Percentiles rank a stretch among this genome's conserved stretches.
Evolutionary conservation across 768 basidiomycete genomes (phyloP).

Genomic region (Boletus fagicola): DNA sequence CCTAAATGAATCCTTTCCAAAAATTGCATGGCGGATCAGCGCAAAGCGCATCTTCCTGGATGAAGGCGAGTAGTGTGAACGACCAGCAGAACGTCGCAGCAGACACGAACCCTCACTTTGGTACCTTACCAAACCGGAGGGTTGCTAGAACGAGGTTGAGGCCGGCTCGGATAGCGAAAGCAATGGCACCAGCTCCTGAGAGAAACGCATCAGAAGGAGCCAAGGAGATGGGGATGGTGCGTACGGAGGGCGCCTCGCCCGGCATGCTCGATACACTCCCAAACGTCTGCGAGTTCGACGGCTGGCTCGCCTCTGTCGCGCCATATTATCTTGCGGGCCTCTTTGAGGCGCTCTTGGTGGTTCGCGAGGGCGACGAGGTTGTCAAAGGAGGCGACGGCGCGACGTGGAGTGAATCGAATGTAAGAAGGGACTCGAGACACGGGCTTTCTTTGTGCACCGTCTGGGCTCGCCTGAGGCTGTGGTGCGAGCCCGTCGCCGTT

Average conservation of each 20-base stretch:
- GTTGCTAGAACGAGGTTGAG: conserved; percentile 78
- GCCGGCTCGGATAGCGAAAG: conserved; percentile 77
- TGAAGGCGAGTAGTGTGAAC: not conserved
- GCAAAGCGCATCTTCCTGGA: conserved; percentile 60
- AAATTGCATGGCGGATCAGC: conserved; percentile 76
- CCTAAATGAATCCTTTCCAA: conserved; percentile 78
- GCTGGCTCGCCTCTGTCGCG: conserved; percentile 76
- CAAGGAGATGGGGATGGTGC: conserved; percentile 29
- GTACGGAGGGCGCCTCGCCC: conserved; percentile 66
- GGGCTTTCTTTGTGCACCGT: not conserved
- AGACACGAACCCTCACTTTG: conserved; percentile 48
- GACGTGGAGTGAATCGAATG: conserved; percentile 50
- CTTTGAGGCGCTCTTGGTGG: conserved; percentile 70
- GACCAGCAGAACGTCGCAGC: not conserved
- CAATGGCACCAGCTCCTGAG: conserved; percentile 77
- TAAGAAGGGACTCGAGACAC: conserved; percentile 34
- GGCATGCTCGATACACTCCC: conserved; percentile 71
- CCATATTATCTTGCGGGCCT: conserved; percentile 81
- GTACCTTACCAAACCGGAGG: conserved; percentile 65
- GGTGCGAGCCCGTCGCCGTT: conserved; percentile 5
- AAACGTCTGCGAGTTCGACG: conserved; percentile 58
- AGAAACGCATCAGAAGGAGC: not conserved
- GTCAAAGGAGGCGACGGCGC: conserved; percentile 75
- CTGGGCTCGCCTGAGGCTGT: not conserved
- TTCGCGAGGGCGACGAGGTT: conserved; percentile 83